These are phyloP conservation scores for Sphaerulina vaccinii DNA, from an alignment of 2,329 filamentous ascomycete genomes.

Conservation along the genomic window DNA sequence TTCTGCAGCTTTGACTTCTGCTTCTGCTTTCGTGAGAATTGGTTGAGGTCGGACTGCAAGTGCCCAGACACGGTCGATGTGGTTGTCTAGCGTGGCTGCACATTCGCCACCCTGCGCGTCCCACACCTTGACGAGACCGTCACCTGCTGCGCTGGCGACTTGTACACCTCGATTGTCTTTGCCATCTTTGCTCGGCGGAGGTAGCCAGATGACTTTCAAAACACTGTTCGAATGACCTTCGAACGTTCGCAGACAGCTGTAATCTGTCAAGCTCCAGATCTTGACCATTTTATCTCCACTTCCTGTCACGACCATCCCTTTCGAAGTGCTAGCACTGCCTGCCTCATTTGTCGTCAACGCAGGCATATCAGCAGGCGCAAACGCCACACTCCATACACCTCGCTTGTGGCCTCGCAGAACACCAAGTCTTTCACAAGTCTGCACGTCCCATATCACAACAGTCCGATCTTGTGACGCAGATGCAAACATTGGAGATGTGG, in stretches of 20 bases:
- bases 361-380: slow-evolving; percentile 77
- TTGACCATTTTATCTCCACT: slow-evolving; percentile 96
- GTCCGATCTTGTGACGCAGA: slow-evolving; percentile 96
- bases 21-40: slow-evolving; percentile 11
- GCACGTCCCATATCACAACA: slow-evolving; percentile 92
- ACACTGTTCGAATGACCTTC: slow-evolving; percentile 97
- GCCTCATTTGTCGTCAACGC: slow-evolving; percentile 69
- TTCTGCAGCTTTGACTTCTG: slow-evolving; percentile 32
- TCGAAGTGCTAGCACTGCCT: slow-evolving; percentile 60
- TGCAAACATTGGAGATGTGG: slow-evolving; percentile 75
- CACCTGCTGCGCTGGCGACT: slow-evolving; percentile 84
- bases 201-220: slow-evolving; percentile 87
- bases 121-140: slow-evolving; percentile 96
- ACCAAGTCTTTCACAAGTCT: slow-evolving; percentile 86
- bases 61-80: slow-evolving; percentile 94
- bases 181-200: slow-evolving; percentile 44
- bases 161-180: slow-evolving; percentile 60
- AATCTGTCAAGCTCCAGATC: slow-evolving; percentile 89
- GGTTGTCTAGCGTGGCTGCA: slow-evolving; percentile 90
- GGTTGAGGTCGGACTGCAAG: slow-evolving; percentile 66
- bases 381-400: slow-evolving; percentile 93
- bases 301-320: slow-evolving; percentile 82
- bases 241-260: slow-evolving; percentile 87
- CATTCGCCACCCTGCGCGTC: slow-evolving; percentile 80
- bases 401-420: slow-evolving; percentile 89